Evolutionary conservation across 495 filamentous ascomycete genomes (phyloP), one percentile per base, ranked within the genome.

Genomic region (Neurospora sp.): DNA sequence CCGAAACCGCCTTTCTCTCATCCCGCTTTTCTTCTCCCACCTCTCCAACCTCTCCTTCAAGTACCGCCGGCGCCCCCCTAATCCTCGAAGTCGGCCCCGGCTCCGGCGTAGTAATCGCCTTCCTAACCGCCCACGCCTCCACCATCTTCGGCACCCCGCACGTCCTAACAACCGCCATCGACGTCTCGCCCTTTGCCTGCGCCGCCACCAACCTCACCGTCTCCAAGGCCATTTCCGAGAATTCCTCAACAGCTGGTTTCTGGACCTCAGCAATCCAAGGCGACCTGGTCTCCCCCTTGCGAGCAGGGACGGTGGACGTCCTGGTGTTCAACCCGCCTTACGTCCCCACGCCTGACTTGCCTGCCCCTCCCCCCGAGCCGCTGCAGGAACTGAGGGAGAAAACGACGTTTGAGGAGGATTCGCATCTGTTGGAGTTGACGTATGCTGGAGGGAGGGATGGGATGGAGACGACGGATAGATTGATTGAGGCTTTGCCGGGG

Each of bases 311-410:
- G 42, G 88, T 97, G 0, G 96, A 98, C 78, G 87, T 99, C 31
- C 84, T 98, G 39, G 86, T 99, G 40, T 98, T 98, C 86, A 99
- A 99, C 79, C 96, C 96, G 41, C 96, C 96, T 0, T 99, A 99
- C 76, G 96, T 98, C 8, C 96, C 96, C 6, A 94, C 93, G 1
- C 82, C 87, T 18, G 87, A 88, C n/a, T 76, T 97, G 38, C 94
- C 81, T 10, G 72, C 88, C 2, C 83, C 82, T 11, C 72, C 70
- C 14, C 41, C 44, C 12, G 68, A 69, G 10, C 39, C 44, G 31
- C 18, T 69, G 41, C 16, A 40, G 22, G 18, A 31, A 40, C 5
- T 40, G 59, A 42, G 11, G 35, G 40, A 44, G 11, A 71, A 18
- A 40, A 78, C 78, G 8, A 76, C 80, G 61, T 93, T 91, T 70